phyloP scores from a whole-genome alignment of 371 early-diverging fungal genomes.

The Mucor saturninus region DNA sequence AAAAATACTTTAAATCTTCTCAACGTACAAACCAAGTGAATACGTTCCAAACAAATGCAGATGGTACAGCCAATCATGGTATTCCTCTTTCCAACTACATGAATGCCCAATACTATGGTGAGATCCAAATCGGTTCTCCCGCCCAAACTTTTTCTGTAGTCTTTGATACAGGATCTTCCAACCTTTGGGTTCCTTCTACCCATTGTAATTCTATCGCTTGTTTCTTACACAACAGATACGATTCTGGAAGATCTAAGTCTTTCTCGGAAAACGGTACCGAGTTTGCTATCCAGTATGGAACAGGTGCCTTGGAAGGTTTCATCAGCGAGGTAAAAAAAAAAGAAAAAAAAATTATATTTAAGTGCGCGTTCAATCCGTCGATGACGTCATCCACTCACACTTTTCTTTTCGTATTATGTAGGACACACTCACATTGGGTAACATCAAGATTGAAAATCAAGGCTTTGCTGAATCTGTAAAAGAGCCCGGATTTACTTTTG shows the following conservation, averaged over 20 bases:
- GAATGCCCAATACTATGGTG: conserved; percentile 96
- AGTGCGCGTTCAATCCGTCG: background rate
- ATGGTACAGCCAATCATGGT: conserved; percentile 67
- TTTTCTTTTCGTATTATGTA: conserved; percentile 9
- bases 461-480: conserved; percentile 92
- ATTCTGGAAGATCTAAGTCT: conserved; percentile 70
- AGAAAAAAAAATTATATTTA: background rate
- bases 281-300: conserved; percentile 88
- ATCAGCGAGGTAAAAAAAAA: conserved; percentile 65
- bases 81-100: conserved; percentile 89
- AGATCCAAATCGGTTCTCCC: conserved; percentile 84
- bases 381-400: background rate
- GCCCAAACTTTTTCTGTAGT: conserved; percentile 90
- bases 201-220: conserved; percentile 92
- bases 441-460: conserved; percentile 62
- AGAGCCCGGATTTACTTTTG: conserved; percentile 89
- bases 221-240: conserved; percentile 84
- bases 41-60: conserved; percentile 49
- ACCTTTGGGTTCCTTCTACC: conserved; percentile 94
- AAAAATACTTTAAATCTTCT: conserved; percentile 73
- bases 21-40: conserved; percentile 40
- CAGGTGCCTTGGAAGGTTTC: conserved; percentile 90
- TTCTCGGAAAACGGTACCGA: conserved; percentile 85
- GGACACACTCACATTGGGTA: conserved; percentile 79
- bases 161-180: conserved; percentile 93